Percentiles rank a stretch among this genome's conserved stretches.
phyloP scores from a whole-genome alignment of 192 early-diverging fungal genomes.

The Entophlyctis luteolus region DNA sequence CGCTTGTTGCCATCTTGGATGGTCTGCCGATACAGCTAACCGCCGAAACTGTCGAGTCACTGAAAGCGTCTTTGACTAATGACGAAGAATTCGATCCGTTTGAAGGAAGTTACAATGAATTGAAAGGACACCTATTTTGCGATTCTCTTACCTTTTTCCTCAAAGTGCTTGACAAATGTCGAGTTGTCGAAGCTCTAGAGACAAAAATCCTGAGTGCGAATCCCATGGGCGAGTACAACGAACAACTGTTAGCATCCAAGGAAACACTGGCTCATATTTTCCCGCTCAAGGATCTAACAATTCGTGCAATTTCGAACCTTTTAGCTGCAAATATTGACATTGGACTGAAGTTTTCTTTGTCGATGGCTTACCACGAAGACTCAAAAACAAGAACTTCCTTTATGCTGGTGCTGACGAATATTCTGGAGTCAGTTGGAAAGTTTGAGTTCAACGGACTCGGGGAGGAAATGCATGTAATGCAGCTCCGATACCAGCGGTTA shows the following conservation, averaged over 20 bases:
- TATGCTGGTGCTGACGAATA: constrained; percentile 88
- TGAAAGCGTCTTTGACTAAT: not conserved
- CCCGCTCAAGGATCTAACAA: constrained; percentile 77
- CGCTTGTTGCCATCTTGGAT: constrained; percentile 63
- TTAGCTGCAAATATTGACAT: constrained; percentile 89
- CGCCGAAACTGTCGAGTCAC: constrained; percentile 1
- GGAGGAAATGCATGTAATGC: constrained; percentile 62
- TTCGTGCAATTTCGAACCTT: constrained; percentile 85
- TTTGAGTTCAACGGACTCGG: constrained; percentile 65
- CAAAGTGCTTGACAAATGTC: constrained; percentile 64
- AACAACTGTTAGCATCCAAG: constrained; percentile 40
- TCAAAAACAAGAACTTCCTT: constrained; percentile 82
- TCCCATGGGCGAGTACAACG: constrained; percentile 16
- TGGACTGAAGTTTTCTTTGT: constrained; percentile 82
- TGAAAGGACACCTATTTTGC: constrained; percentile 64
- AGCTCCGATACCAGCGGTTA: constrained; percentile 74
- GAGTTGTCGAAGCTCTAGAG: constrained; percentile 50
- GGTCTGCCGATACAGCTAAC: constrained; percentile 68
- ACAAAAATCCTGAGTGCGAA: constrained; percentile 6
- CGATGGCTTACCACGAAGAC: constrained; percentile 90
- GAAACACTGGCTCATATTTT: constrained; percentile 60
- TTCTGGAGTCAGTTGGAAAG: constrained; percentile 75
- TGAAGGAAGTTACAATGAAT: constrained; percentile 37
- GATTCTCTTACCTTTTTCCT: constrained; percentile 77
- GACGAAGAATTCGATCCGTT: constrained; percentile 11